Evolutionary conservation across 371 early-diverging fungal species (phyloP).

Genomic region (Mucor mucedo): DNA sequence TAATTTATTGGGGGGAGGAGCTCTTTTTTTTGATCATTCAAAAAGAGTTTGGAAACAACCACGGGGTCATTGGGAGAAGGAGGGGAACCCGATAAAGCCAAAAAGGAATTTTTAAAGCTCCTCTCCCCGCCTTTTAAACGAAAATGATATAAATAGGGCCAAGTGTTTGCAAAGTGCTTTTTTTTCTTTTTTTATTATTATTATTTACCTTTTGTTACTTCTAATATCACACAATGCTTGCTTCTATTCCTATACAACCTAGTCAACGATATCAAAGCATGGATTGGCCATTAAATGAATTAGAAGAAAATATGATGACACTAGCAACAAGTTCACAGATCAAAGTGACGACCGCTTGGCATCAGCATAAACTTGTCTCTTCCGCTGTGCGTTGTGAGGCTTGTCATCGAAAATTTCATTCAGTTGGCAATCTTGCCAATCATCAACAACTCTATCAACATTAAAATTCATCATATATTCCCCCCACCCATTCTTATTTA

Average conservation of each 20-base stretch:
- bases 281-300: conserved; percentile 33
- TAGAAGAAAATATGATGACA: conserved; percentile 29
- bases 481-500: neutral
- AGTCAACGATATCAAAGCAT: conserved; percentile 4
- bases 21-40: conserved; percentile 4
- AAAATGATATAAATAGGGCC: conserved; percentile 16
- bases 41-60: neutral
- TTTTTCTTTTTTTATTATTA: neutral
- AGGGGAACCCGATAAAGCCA: neutral
- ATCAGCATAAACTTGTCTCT: neutral
- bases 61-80: neutral
- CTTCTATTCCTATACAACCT: conserved; percentile 9
- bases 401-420: conserved; percentile 49
- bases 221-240: conserved; percentile 4
- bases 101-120: neutral
- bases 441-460: conserved; percentile 51
- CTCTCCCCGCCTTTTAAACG: neutral
- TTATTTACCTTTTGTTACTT: neutral
- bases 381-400: conserved; percentile 34
- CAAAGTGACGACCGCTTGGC: neutral
- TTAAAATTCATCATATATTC: conserved; percentile 14
- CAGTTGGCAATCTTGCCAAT: conserved; percentile 42
- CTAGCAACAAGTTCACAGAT: conserved; percentile 21
- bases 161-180: neutral
- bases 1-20: neutral